These are phyloP conservation scores for Barnettozyma populi DNA, from an alignment of 805 yeast genomes.

Conservation along the genomic window DNA sequence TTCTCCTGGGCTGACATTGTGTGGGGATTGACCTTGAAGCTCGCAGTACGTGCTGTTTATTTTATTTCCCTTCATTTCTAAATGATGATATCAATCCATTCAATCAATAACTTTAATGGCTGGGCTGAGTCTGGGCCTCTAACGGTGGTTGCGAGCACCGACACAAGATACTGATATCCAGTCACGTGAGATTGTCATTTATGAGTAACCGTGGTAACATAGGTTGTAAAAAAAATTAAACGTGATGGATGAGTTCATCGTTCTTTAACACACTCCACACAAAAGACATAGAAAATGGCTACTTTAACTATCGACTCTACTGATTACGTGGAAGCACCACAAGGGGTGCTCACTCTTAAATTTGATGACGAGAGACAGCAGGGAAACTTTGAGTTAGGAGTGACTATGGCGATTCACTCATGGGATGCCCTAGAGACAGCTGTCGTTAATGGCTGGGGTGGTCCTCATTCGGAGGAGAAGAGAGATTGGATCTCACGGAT, in stretches of 20 bases:
- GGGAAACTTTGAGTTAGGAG: constrained; percentile 87
- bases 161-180: too few species aligned
- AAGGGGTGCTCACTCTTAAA: constrained; percentile 32
- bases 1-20: constrained; percentile 34
- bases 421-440: constrained; percentile 91
- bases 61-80: too few species aligned
- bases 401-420: constrained; percentile 79
- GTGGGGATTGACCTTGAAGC: background rate
- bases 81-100: too few species aligned
- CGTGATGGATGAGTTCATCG: background rate
- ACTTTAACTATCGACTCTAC: constrained; percentile 29
- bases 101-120: too few species aligned
- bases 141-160: too few species aligned
- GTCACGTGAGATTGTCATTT: too few species aligned
- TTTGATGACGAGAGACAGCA: constrained; percentile 62
- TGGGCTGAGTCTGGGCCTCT: too few species aligned
- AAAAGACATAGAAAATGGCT: background rate
- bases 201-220: background rate
- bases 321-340: constrained; percentile 50
- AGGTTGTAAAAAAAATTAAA: background rate
- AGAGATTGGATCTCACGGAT: constrained; percentile 92
- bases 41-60: background rate
- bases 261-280: too few species aligned
- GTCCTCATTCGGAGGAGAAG: constrained; percentile 82
- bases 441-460: constrained; percentile 94